phyloP scores from a whole-genome alignment of 2,329 filamentous ascomycete genomes.

The Colletotrichum ledebouriae region DNA sequence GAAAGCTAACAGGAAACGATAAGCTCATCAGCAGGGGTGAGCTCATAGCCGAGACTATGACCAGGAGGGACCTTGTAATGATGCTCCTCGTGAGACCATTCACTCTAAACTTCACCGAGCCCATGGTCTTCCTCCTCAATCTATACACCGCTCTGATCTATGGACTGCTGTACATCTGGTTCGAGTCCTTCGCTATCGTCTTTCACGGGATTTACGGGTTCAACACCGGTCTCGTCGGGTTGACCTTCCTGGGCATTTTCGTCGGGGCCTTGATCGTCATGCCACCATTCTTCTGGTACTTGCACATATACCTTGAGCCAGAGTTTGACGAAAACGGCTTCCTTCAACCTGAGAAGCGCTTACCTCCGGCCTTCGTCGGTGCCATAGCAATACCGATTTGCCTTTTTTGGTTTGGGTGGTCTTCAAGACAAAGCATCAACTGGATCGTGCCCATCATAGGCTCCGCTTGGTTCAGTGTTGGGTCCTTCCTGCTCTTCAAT shows the following conservation, averaged over 20 bases:
- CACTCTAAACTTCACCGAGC: slow-evolving; percentile 52
- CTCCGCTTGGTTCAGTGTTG: slow-evolving; percentile 66
- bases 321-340: slow-evolving; percentile 42
- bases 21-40: slow-evolving; percentile 29
- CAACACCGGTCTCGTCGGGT: slow-evolving; percentile 70
- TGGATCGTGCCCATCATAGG: slow-evolving; percentile 71
- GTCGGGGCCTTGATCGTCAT: slow-evolving; percentile 71
- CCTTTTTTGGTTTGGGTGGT: slow-evolving; percentile 80
- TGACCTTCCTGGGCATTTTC: slow-evolving; percentile 70
- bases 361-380: slow-evolving; percentile 54
- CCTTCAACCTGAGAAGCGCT: slow-evolving; percentile 42
- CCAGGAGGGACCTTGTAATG: slow-evolving; percentile 42
- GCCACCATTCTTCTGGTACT: slow-evolving; percentile 44
- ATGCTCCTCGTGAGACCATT: slow-evolving; percentile 47
- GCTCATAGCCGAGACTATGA: slow-evolving; percentile 38
- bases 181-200: slow-evolving; percentile 69
- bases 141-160: slow-evolving; percentile 62
- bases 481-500: slow-evolving; percentile 56
- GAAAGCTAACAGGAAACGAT: slow-evolving; percentile 38
- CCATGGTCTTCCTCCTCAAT: slow-evolving; percentile 50
- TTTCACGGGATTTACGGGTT: slow-evolving; percentile 52
- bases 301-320: slow-evolving; percentile 38
- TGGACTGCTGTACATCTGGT: slow-evolving; percentile 70
- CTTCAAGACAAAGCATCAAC: slow-evolving; percentile 71
- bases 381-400: slow-evolving; percentile 75